Base-by-base conservation (phyloP, 2,329 filamentous ascomycete genomes). In the Anisogramma anomala region DNA sequence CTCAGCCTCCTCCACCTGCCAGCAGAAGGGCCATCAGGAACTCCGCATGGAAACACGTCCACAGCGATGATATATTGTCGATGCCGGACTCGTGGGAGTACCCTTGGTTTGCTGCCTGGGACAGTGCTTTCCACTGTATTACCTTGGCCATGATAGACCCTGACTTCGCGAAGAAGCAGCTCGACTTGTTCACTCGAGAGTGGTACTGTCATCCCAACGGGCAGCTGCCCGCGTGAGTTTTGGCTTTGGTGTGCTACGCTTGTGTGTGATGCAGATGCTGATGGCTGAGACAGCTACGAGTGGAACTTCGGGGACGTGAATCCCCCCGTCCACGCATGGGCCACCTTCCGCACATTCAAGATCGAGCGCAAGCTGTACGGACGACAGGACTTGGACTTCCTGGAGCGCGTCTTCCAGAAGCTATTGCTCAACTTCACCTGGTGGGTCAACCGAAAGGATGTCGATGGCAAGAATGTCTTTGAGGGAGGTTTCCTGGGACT, bases 11-110 rank as follows among this genome's bases (percentile, higher is more conserved):
- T 23, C 91, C 91, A 19, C 89, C 89, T 1, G 69, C 82, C 1
- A 72, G 74, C 28, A 74, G 89, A 41, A 94, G 91, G 59, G 71
- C 74, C 3, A 74, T 96, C 42, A 79, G 89, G 46, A 96, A 96
- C 57, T 67, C 76, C 27, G 78, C 93, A 48, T 96, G 91, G 91
- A 93, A 84, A 56, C 89, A 96, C 60, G 79, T 96, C 72, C 75
- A 95, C 60, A 77, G 94, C 52, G 91, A 96, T 51, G 89, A 96
- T 57, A 87, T 96, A 47, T 62, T 96, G 25, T 95, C 89, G 1
- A 95, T 96, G 89, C 91, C 89, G 1, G 89, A 96, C 60, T 94
- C 88, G 0, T 96, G 89, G 89, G 89, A 96, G 56, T 96, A 96
- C 53, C 89, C 89, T 0, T 96, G 95, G 68, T 95, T 95, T 59